Conservation (phyloP, 805 yeast species). For the Barnettozyma vustinii region DNA sequence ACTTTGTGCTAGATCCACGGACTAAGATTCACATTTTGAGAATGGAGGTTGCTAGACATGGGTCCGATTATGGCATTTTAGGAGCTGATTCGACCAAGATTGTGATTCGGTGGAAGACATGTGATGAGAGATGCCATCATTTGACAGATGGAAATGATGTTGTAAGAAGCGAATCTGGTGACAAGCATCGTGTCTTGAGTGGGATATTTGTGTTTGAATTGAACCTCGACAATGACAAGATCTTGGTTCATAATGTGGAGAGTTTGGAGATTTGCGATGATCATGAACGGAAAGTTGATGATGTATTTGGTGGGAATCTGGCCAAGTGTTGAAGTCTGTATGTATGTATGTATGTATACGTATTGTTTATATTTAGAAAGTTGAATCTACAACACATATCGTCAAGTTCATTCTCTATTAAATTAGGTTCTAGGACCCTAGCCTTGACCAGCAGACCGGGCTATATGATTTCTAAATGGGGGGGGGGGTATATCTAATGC, state of each 20-base stretch:
- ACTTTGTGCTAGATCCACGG: constrained; percentile 46
- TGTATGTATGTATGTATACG: neutral
- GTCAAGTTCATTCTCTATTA: neutral
- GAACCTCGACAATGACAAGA: constrained; percentile 44
- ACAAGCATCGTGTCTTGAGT: constrained; percentile 17
- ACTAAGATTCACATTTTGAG: constrained; percentile 45
- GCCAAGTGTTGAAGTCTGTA: constrained; percentile 5
- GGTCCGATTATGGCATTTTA: constrained; percentile 8
- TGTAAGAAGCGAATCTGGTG: neutral
- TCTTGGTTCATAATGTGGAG: constrained; percentile 62
- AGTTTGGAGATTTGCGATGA: constrained; percentile 54
- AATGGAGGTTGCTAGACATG: constrained; percentile 12
- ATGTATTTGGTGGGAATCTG: constrained; percentile 9
- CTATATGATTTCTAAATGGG: neutral
- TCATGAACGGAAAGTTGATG: constrained; percentile 11
- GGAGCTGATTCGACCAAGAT: constrained; percentile 37
- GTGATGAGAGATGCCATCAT: constrained; percentile 47
- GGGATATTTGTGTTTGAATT: constrained; percentile 68
- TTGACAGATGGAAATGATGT: constrained; percentile 20
- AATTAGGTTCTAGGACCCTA: neutral
- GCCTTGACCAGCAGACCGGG: neutral
- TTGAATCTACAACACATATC: neutral
- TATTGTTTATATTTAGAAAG: too few species aligned
- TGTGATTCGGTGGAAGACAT: constrained; percentile 52
- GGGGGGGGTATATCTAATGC: too few species aligned